A percentile compares a stretch with the other conserved stretches of the same genome.
Evolutionary conservation across 2,329 filamentous ascomycete species (phyloP).

Genomic region (Penicillium capsulatum): DNA sequence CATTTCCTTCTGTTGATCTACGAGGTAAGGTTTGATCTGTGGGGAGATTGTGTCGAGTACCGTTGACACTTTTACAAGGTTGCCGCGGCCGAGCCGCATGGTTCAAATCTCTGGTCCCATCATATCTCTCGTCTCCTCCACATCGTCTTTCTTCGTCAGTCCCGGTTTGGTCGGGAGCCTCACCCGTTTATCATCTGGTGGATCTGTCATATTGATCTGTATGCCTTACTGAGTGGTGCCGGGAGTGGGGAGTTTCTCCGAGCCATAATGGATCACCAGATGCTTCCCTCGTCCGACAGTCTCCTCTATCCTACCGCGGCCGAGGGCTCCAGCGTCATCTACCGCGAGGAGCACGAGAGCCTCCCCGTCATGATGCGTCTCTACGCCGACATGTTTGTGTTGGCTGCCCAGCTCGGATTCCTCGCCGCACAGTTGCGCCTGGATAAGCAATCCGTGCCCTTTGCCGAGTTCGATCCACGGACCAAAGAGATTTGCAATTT

Average conservation of each 20-base stretch:
- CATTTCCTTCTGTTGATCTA: constrained; percentile 57
- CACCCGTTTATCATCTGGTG: constrained; percentile 53
- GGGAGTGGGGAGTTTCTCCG: constrained; percentile 50
- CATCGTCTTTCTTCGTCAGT: constrained; percentile 47
- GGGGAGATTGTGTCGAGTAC: too few species aligned
- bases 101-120: constrained; percentile 51
- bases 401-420: constrained; percentile 45
- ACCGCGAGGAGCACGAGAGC: constrained; percentile 36
- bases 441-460: constrained; percentile 28
- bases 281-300: constrained; percentile 43
- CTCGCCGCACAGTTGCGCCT: constrained; percentile 41
- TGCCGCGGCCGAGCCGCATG: constrained; percentile 44
- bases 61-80: too few species aligned
- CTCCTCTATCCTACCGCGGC: constrained; percentile 37
- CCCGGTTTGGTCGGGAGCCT: constrained; percentile 44
- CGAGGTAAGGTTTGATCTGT: constrained; percentile 50
- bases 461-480: constrained; percentile 22
- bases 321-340: constrained; percentile 34
- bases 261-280: constrained; percentile 45
- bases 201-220: constrained; percentile 53
- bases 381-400: constrained; percentile 44
- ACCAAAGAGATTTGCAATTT: constrained; percentile 35
- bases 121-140: constrained; percentile 51
- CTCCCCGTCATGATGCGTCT: constrained; percentile 43
- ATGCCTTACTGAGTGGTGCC: constrained; percentile 51